These are phyloP conservation scores for Salix dunnii DNA, from an alignment of 345 rosid species.

Conservation along the genomic window DNA sequence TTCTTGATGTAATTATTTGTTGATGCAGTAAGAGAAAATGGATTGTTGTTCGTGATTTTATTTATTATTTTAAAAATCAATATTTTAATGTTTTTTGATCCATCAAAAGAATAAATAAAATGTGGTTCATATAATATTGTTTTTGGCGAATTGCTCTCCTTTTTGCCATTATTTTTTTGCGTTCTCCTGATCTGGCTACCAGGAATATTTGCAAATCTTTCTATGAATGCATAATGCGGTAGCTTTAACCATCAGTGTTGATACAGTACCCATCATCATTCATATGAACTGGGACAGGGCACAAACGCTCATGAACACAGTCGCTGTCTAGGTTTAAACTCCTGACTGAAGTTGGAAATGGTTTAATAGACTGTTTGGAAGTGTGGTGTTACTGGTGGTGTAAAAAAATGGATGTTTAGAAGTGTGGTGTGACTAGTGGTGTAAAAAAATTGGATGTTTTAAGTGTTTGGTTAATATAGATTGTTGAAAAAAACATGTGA, in stretches of 20 bases:
- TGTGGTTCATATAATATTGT: neutral
- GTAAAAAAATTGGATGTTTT: too few species aligned
- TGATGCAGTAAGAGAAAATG: neutral
- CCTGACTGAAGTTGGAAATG: neutral
- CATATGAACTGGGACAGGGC: neutral
- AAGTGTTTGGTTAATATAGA: too few species aligned
- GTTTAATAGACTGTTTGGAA: too few species aligned
- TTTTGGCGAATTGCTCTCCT: neutral
- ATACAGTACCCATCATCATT: neutral
- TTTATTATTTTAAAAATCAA: neutral
- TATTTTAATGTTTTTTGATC: neutral
- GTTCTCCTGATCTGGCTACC: neutral
- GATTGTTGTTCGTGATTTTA: neutral
- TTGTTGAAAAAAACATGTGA: too few species aligned
- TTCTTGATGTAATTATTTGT: neutral
- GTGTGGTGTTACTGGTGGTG: too few species aligned
- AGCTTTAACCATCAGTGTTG: neutral
- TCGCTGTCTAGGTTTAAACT: neutral
- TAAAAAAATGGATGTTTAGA: too few species aligned
- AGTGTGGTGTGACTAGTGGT: too few species aligned
- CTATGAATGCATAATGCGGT: too few species aligned
- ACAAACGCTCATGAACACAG: neutral
- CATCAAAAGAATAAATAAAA: neutral
- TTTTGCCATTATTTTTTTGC: neutral
- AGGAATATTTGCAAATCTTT: neutral